phyloP scores from a whole-genome alignment of 768 basidiomycete genomes.

The Lactarius pseudohatsudake region DNA sequence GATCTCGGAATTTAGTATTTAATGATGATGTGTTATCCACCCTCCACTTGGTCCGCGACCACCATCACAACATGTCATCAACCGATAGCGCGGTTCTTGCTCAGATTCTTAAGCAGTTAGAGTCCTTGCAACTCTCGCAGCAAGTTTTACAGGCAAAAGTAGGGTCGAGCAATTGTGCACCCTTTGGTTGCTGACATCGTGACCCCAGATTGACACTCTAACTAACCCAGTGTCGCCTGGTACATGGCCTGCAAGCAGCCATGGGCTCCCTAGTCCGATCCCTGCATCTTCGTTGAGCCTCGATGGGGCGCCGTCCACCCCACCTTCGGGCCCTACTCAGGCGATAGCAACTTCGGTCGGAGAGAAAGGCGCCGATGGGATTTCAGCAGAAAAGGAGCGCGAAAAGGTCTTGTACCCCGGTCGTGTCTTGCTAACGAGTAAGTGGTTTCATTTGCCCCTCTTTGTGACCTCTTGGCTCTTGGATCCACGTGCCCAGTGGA shows the following conservation, averaged over 20 bases:
- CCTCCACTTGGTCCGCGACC: not conserved
- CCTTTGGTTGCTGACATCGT: not conserved
- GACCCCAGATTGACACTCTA: constrained; percentile 52
- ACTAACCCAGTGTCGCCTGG: constrained; percentile 34
- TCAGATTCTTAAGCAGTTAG: constrained; percentile 72
- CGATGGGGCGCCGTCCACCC: constrained; percentile 34
- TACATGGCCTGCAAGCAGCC: constrained; percentile 37
- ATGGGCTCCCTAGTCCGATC: constrained; percentile 35
- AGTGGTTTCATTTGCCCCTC: constrained; percentile 37
- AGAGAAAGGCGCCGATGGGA: constrained; percentile 25
- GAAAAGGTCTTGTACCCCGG: constrained; percentile 79
- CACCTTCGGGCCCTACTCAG: constrained; percentile 32
- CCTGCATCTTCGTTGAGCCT: constrained; percentile 35
- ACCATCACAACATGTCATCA: constrained; percentile 16
- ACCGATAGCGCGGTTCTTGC: constrained; percentile 55
- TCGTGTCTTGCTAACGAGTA: constrained; percentile 81
- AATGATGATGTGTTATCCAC: not conserved
- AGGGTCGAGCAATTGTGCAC: constrained; percentile 16
- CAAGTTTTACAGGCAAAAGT: constrained; percentile 82
- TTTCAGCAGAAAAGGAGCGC: constrained; percentile 55
- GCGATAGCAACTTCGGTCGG: constrained; percentile 16
- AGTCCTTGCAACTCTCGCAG: constrained; percentile 70
- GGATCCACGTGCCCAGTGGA: not conserved
- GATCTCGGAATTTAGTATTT: not conserved
- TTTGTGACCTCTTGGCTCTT: constrained; percentile 1